Percentiles rank a stretch among this genome's conserved stretches.
phyloP scores from a whole-genome alignment of 306 rosid genomes.

The Neltuma alba region DNA sequence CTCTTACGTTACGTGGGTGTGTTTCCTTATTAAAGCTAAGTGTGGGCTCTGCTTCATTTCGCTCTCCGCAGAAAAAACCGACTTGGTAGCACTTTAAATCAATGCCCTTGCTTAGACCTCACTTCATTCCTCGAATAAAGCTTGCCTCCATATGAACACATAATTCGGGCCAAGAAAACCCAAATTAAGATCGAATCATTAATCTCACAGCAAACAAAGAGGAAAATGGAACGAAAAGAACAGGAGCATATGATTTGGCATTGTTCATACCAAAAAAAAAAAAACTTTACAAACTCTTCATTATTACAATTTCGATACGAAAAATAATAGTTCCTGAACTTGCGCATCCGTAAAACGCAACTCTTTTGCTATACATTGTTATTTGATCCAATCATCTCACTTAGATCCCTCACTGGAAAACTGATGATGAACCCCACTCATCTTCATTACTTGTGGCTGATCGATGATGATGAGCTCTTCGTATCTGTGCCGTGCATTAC shows the following conservation, averaged over 20 bases:
- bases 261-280: slow-evolving; percentile 6
- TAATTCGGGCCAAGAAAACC: neutral
- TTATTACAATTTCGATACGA: slow-evolving; percentile 34
- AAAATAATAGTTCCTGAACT: neutral
- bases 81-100: neutral
- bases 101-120: neutral
- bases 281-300: neutral
- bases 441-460: neutral
- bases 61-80: neutral
- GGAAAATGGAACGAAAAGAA: neutral
- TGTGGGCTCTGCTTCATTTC: neutral
- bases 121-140: neutral
- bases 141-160: neutral
- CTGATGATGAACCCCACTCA: slow-evolving; percentile 30
- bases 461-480: neutral
- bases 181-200: neutral
- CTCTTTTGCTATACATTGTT: slow-evolving; percentile 43
- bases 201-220: neutral
- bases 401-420: slow-evolving; percentile 5
- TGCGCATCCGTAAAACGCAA: slow-evolving; percentile 32
- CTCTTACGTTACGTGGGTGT: neutral
- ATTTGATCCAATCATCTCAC: slow-evolving; percentile 26
- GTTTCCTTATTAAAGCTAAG: neutral
- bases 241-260: neutral
- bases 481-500: neutral